Conservation (phyloP, 2,329 filamentous ascomycete species). For the Pseudopithomyces chartarum region DNA sequence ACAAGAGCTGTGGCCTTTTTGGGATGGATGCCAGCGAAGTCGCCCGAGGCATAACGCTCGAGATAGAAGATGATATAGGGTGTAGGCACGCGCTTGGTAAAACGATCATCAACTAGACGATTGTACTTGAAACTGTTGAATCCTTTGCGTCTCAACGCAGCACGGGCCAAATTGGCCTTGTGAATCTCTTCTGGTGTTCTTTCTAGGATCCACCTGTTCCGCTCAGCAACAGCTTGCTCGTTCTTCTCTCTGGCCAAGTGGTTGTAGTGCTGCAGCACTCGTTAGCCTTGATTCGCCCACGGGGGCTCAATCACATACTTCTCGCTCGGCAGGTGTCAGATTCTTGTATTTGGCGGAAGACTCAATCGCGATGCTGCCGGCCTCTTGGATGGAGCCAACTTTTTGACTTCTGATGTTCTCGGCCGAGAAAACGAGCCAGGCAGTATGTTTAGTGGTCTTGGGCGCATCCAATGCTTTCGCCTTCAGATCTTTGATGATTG, state of each 20-base stretch:
- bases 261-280: slow-evolving; percentile 55
- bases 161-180: slow-evolving; percentile 63
- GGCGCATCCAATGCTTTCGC: slow-evolving; percentile 46
- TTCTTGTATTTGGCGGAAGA: slow-evolving; percentile 25
- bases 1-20: slow-evolving; percentile 50
- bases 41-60: slow-evolving; percentile 54
- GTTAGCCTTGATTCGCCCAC: slow-evolving; percentile 7
- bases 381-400: too few species aligned
- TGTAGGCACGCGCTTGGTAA: slow-evolving; percentile 18
- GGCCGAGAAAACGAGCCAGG: slow-evolving; percentile 32
- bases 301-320: slow-evolving; percentile 28
- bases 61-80: slow-evolving; percentile 51
- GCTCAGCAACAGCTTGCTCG: slow-evolving; percentile 50
- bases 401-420: slow-evolving; percentile 17
- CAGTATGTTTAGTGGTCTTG: background rate
- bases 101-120: slow-evolving; percentile 59
- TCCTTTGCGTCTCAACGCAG: slow-evolving; percentile 31
- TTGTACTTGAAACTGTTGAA: slow-evolving; percentile 18
- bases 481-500: slow-evolving; percentile 39
- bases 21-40: slow-evolving; percentile 54
- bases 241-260: slow-evolving; percentile 55
- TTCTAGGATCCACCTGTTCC: slow-evolving; percentile 59
- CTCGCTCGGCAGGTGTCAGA: slow-evolving; percentile 40
- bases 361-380: background rate
- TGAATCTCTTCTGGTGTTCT: slow-evolving; percentile 63